Evolutionary conservation across 805 yeast genomes (phyloP), one percentile per base, ranked within the genome.

Genomic region (Maudiozyma serrabonitensis): DNA sequence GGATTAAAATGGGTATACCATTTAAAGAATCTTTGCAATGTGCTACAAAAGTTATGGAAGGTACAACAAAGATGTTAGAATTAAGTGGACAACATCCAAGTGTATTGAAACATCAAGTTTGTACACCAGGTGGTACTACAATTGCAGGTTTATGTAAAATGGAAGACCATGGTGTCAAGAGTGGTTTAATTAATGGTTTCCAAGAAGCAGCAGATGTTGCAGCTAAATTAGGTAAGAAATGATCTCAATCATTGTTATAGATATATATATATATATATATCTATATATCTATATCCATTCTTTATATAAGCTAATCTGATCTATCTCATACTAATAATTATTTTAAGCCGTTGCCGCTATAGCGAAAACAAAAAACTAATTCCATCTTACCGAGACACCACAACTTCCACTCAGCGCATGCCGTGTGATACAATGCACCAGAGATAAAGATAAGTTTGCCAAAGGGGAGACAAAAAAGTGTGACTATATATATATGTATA

Each of bases 51-150:
- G 96, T 91, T 18, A 75, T 89, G 80, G 90, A 84, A 66, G 99
- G 99, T 23, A 86, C 97, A 13, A 91, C 93, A 15, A 82, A 81
- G 68, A 86, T 93, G 96, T 90, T 84, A 1, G 77, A 82, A 54
- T 78, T 80, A 56, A 82, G 89, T 11, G 89, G 87, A 3, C 79
- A 75, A 42, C 96, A 91, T 62, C 99, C 99, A 11, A 91, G 93
- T 18, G 87, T 78, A 12, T 75, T 93, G 64, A 87, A 87, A 64
- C 81, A 85, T 64, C 83, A 82, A 58, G 93, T 93, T 8, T 89
- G 96, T 64, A 93, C 99, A 0, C 99, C 99, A 23, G 99, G 93
- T 31, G 99, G 99, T 34, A 90, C 97, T 46, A 93, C 99, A 4
- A 93, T 93, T 64, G 95, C 95, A 9, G 99, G 99, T 0, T 72